A percentile compares a stretch with the other conserved stretches of the same genome.
Conservation (phyloP, 208 protist genomes). For the Crithidia expoeki region DNA sequence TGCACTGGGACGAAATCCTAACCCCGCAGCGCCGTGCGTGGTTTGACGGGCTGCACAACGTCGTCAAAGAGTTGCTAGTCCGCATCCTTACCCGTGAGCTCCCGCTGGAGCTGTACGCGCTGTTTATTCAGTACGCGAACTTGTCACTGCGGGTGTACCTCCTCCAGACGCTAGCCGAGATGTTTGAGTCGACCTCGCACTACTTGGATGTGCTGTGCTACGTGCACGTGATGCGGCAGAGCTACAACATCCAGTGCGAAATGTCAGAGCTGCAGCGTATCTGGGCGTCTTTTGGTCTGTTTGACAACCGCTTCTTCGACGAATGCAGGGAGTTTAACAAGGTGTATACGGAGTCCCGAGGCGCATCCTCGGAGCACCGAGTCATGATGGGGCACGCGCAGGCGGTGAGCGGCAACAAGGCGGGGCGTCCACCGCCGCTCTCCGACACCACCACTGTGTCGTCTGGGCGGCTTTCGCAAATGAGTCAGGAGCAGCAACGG, state of each 20-base stretch:
- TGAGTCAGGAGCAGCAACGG: background rate
- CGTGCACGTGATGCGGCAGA: conserved; percentile 52
- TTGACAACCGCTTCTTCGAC: conserved; percentile 30
- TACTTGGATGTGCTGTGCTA: conserved; percentile 64
- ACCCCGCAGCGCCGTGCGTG: conserved; percentile 44
- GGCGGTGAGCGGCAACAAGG: background rate
- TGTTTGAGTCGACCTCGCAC: conserved; percentile 66
- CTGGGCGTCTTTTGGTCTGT: conserved; percentile 51
- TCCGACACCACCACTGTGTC: background rate
- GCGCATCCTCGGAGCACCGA: conserved; percentile 34
- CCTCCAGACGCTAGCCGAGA: conserved; percentile 60
- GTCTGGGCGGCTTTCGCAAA: background rate
- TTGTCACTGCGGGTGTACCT: conserved; percentile 51
- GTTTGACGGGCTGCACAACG: conserved; percentile 45
- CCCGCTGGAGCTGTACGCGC: conserved; percentile 55
- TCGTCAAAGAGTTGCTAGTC: conserved; percentile 41
- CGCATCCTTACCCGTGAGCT: conserved; percentile 45
- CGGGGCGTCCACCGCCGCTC: background rate
- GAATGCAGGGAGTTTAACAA: conserved; percentile 37
- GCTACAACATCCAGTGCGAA: conserved; percentile 47
- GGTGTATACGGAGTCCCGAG: conserved; percentile 32
- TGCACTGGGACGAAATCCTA: conserved; percentile 58
- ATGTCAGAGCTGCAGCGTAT: conserved; percentile 51
- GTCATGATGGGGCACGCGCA: background rate
- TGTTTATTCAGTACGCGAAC: conserved; percentile 67